These are phyloP conservation scores for Botrytis deweyae DNA, from an alignment of 2,329 filamentous ascomycete genomes.

Conservation along the genomic window DNA sequence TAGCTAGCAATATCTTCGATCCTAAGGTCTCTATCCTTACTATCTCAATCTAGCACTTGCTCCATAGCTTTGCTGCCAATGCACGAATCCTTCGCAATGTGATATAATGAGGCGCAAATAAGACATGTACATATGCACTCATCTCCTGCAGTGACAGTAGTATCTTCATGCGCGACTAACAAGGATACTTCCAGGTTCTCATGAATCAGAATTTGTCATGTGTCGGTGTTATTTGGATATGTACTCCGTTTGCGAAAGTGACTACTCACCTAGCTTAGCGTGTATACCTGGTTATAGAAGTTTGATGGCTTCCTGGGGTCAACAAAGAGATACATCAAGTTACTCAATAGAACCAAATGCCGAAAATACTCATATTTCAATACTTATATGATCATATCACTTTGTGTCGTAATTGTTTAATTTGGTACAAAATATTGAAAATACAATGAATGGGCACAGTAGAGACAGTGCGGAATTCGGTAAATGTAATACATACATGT, in stretches of 20 bases:
- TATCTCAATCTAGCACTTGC: background rate
- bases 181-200: slow-evolving; percentile 1
- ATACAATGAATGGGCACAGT: no score
- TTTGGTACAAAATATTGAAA: background rate
- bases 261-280: no score
- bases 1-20: background rate
- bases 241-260: background rate
- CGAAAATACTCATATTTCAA: no score
- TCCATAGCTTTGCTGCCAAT: background rate
- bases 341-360: no score
- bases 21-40: background rate
- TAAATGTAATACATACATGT: no score
- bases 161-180: background rate
- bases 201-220: background rate
- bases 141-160: background rate
- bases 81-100: background rate
- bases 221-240: no score
- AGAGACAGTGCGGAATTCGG: no score
- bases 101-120: background rate
- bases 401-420: background rate
- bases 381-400: no score
- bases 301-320: no score
- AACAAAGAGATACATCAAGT: no score
- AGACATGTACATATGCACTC: background rate
- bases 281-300: no score